These are phyloP conservation scores for Erysimum cheiri DNA, from an alignment of 441 rosid genomes.

Conservation along the genomic window DNA sequence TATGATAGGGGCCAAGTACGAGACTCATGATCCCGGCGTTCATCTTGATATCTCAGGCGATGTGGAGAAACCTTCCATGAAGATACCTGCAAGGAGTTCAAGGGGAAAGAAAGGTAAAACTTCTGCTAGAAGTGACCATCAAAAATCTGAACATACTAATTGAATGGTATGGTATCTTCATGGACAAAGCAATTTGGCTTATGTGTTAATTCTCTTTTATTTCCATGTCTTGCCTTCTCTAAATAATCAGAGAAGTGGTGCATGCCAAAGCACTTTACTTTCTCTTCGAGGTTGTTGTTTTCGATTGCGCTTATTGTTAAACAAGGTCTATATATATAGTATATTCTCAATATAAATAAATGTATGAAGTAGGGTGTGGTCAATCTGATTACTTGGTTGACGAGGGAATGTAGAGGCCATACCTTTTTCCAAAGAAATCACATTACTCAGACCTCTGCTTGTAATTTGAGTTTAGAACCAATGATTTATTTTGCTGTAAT, in stretches of 20 bases:
- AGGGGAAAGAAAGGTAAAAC: conserved; percentile 53
- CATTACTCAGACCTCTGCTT: not conserved
- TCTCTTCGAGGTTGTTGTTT: conserved; percentile 36
- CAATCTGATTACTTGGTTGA: not conserved
- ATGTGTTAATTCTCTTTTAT: not conserved
- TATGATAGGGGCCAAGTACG: conserved; percentile 70
- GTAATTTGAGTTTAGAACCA: not conserved
- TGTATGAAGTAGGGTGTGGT: not conserved
- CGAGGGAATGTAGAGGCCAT: not conserved
- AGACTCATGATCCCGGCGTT: no score
- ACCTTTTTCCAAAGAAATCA: not conserved
- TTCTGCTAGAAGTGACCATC: conserved; percentile 42
- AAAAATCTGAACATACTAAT: conserved; percentile 38
- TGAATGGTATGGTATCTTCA: conserved; percentile 37
- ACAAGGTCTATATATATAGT: not conserved
- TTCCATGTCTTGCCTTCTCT: conserved; percentile 23
- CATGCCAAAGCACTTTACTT: conserved; percentile 37
- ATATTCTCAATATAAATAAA: conserved; percentile 8
- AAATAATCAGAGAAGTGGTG: conserved; percentile 39
- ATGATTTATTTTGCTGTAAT: not conserved
- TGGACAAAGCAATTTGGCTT: conserved; percentile 26
- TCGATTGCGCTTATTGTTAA: not conserved
- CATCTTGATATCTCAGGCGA: no score
- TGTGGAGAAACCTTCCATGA: conserved; percentile 44
- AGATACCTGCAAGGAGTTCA: conserved; percentile 24